phyloP scores from a whole-genome alignment of 225 moss, liverwort and hornwort species.

The Straminergon stramineum region DNA sequence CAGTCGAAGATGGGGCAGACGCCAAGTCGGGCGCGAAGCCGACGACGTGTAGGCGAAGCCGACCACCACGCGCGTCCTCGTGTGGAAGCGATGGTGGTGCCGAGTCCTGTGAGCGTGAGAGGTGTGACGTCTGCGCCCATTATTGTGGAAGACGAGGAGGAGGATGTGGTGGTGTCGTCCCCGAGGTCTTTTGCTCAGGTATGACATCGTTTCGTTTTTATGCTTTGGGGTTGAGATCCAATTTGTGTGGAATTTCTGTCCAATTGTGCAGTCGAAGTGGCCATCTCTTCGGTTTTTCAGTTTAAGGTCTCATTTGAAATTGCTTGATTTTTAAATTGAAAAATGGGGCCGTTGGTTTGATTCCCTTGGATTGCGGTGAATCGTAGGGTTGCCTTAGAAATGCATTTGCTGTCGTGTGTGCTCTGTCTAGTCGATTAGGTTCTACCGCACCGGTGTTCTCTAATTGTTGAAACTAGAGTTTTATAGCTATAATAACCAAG shows the following conservation, averaged over 20 bases:
- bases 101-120: neutral
- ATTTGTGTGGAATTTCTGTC: neutral
- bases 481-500: neutral
- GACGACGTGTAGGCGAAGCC: neutral
- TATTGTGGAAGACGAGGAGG: constrained; percentile 44
- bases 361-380: neutral
- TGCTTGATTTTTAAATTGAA: neutral
- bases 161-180: constrained; percentile 41
- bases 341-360: neutral
- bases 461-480: neutral
- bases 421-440: neutral
- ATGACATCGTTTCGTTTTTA: neutral
- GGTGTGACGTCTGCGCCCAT: constrained; percentile 8
- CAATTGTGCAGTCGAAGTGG: neutral
- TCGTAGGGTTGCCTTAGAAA: neutral
- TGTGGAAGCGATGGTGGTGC: neutral
- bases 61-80: neutral
- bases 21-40: constrained; percentile 9
- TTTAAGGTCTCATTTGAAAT: neutral
- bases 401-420: neutral
- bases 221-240: neutral
- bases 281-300: neutral
- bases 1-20: constrained; percentile 21
- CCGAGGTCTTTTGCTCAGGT: constrained; percentile 38
- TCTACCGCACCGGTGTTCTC: neutral